These are phyloP conservation scores for Sporobolomyces roseus DNA, from an alignment of 768 basidiomycete species.

Conservation along the genomic window DNA sequence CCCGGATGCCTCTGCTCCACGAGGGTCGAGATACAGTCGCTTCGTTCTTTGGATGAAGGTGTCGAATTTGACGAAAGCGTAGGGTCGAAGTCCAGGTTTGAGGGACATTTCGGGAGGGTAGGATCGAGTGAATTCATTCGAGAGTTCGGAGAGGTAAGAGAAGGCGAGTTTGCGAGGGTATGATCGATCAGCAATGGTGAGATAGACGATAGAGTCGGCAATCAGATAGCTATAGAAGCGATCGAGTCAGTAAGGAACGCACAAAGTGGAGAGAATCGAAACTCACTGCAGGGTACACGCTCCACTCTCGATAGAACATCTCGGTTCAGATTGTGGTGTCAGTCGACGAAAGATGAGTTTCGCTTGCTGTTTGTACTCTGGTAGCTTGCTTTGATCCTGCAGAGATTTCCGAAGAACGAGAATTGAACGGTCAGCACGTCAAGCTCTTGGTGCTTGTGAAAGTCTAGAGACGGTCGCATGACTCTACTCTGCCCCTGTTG, in stretches of 20 bases:
- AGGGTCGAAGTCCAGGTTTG: slow-evolving; percentile 88
- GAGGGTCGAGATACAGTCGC: slow-evolving; percentile 88
- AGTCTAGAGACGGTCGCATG: too few relatives aligned
- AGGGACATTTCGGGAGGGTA: slow-evolving; percentile 69
- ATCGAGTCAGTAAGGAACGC: background rate
- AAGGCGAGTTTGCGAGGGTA: slow-evolving; percentile 80
- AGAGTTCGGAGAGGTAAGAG: slow-evolving; percentile 92
- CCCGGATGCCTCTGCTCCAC: slow-evolving; percentile 61
- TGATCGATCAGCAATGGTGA: slow-evolving; percentile 92
- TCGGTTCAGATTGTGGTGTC: slow-evolving; percentile 86
- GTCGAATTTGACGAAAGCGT: slow-evolving; percentile 97
- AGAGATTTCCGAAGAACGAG: background rate
- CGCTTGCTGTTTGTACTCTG: slow-evolving; percentile 97
- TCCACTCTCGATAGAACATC: slow-evolving; percentile 94
- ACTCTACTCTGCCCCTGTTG: too few relatives aligned
- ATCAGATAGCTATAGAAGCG: slow-evolving; percentile 80
- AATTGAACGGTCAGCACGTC: too few relatives aligned
- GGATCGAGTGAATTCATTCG: slow-evolving; percentile 87
- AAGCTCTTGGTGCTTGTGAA: too few relatives aligned
- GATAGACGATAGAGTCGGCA: slow-evolving; percentile 84
- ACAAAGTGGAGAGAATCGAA: background rate
- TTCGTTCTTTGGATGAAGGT: slow-evolving; percentile 99
- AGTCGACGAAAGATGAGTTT: slow-evolving; percentile 94
- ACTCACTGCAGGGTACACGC: slow-evolving; percentile 92
- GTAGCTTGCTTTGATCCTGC: slow-evolving; percentile 86